These are phyloP conservation scores for Durusdinium trenchii DNA, from an alignment of 73 alveolate species.

Conservation along the genomic window DNA sequence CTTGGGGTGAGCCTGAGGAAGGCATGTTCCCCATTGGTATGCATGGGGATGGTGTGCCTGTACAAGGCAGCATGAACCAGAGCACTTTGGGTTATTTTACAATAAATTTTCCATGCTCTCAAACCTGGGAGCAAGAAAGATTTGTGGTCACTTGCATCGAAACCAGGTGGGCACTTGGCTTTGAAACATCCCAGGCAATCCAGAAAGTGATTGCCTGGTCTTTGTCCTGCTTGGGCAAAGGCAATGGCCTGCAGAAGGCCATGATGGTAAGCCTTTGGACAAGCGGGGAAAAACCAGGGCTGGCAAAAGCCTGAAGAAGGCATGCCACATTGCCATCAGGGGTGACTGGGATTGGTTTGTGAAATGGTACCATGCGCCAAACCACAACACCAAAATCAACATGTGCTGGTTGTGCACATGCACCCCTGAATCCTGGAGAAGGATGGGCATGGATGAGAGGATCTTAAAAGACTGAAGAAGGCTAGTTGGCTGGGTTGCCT, in stretches of 20 bases:
- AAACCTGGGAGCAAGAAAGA: not conserved
- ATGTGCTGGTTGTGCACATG: conserved; percentile 56
- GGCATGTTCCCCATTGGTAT: conserved; percentile 12
- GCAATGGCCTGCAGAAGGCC: not conserved
- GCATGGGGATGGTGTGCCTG: conserved; percentile 52
- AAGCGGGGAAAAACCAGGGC: not conserved
- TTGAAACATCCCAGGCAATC: conserved; percentile 4
- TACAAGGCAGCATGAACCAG: conserved; percentile 45
- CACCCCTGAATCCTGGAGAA: not conserved
- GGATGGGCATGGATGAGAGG: not conserved
- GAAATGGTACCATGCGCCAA: not conserved
- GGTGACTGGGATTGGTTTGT: conserved; percentile 65
- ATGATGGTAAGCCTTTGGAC: not conserved
- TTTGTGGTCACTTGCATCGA: not conserved
- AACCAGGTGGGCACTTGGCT: not conserved
- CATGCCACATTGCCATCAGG: not conserved
- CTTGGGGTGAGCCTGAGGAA: not conserved
- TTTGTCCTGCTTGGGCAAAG: conserved; percentile 22
- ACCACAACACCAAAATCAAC: not conserved
- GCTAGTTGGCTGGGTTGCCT: not conserved
- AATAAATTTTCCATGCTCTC: not conserved
- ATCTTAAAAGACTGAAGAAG: not conserved
- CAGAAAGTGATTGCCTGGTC: conserved; percentile 19
- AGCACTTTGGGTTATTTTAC: not conserved
- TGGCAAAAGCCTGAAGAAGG: not conserved